phyloP scores from a whole-genome alignment of 2,329 filamentous ascomycete genomes.

The Coniochaeta prunicola region DNA sequence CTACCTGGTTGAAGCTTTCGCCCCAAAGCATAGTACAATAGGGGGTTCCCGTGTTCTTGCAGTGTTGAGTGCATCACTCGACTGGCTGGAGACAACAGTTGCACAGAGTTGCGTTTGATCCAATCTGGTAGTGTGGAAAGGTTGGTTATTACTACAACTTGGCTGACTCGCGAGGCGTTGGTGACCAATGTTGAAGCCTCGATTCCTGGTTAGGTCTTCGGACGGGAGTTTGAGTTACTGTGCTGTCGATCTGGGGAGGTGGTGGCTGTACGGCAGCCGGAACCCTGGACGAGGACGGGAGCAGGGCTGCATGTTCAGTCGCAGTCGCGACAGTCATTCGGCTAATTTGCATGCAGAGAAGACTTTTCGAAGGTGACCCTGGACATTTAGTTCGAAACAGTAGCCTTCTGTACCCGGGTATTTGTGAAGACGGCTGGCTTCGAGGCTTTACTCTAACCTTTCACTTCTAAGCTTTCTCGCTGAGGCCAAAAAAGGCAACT shows the following conservation, averaged over 20 bases:
- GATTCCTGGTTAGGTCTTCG: background rate
- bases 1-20: too few species aligned
- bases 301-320: background rate
- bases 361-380: background rate
- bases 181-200: background rate
- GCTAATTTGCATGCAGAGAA: background rate
- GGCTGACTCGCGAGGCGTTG: background rate
- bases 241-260: background rate
- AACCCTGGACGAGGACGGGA: background rate
- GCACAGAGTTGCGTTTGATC: too few species aligned
- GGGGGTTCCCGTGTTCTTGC: background rate
- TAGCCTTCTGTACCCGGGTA: background rate
- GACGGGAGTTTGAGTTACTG: background rate
- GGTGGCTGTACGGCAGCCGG: background rate
- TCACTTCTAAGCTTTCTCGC: too few species aligned
- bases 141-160: too few species aligned
- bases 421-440: background rate
- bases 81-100: too few species aligned
- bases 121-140: too few species aligned
- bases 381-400: background rate
- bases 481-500: too few species aligned
- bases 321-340: background rate
- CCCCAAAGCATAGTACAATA: too few species aligned
- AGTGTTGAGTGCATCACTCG: too few species aligned
- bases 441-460: too few species aligned